Base-by-base conservation (phyloP, 805 yeast genomes). In the Barnettozyma vustinii region DNA sequence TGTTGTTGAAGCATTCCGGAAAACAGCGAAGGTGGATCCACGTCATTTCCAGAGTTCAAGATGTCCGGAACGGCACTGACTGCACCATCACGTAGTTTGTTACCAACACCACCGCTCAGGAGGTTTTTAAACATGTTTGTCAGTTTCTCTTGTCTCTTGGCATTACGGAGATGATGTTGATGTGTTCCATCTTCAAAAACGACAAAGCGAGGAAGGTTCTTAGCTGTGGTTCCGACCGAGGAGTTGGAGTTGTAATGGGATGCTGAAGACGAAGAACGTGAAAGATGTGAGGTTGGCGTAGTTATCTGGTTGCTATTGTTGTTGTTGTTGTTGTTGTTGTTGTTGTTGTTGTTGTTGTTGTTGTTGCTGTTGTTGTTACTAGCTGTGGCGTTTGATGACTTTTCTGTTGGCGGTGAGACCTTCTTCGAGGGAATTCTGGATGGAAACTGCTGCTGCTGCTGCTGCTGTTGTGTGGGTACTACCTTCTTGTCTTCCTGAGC, bases 71-170 rank as follows among this genome's bases (percentile, higher is more conserved):
- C 84, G 0, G 91, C 91, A 40, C 83, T 76, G 40, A 81, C 77
- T 3, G 92, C 90, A 56, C 78, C 87, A 54, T 77, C 83, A 51
- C 92, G 69, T 26, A 82, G 65, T 58, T 81, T 83, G 53, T 83
- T 83, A 2, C 86, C 87, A 10, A 88, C 90, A 5, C 26, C 45
- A 19, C 16, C 40, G 3, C 21, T 30, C n/a, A 85, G 63, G 56
- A 84, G 73, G 62, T 83, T 88, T 59, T 84, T 86, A 52, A 86
- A 72, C 90, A 86, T 84, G 51, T 80, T 80, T 8, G 83, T 75
- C 35, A 86, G 64, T 56, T 85, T 86, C 60, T 86, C 95, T 64
- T 86, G 92, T 56, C 95, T 72, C 62, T 81, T 84, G 8, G 92
- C 83, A 40, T 84, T 82, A 51, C 80, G 76, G 51, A 92, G 71